These are phyloP conservation scores for Acacia acuminata DNA, from an alignment of 306 rosid species.

Conservation along the genomic window DNA sequence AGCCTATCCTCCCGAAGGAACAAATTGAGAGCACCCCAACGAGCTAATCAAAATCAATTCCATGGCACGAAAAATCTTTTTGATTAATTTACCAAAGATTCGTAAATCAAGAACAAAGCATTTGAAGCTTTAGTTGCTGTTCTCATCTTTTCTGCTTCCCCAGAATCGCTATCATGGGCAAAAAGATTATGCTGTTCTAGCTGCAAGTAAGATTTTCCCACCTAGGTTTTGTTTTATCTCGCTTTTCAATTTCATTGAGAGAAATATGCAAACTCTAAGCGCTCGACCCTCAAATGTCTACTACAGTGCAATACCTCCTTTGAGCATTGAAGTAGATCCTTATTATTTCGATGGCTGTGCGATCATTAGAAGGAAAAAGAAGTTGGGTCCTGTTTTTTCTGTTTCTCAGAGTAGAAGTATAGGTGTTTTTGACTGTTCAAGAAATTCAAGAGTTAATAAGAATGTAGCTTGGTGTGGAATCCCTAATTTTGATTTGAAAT, in stretches of 20 bases:
- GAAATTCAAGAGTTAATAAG: conserved; percentile 32
- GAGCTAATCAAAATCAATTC: not conserved
- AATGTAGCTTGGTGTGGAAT: conserved; percentile 35
- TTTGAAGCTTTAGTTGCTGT: not conserved
- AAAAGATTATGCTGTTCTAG: not conserved
- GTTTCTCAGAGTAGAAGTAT: conserved; percentile 35
- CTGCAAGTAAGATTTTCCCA: conserved; percentile 8
- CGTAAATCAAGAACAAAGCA: not conserved
- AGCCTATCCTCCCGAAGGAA: not conserved
- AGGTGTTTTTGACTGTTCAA: conserved; percentile 35
- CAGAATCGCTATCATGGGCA: conserved; percentile 2
- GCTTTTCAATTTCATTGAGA: conserved; percentile 30
- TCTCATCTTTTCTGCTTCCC: conserved; percentile 5
- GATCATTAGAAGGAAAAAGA: conserved; percentile 42
- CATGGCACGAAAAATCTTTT: conserved; percentile 19
- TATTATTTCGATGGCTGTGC: conserved; percentile 31
- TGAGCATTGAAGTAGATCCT: conserved; percentile 36
- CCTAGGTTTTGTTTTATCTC: conserved; percentile 16
- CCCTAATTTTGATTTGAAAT: conserved; percentile 47
- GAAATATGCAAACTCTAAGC: conserved; percentile 52
- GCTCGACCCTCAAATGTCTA: conserved; percentile 38
- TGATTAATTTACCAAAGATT: conserved; percentile 7
- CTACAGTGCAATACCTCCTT: conserved; percentile 37
- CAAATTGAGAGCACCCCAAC: not conserved
- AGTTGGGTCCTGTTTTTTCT: conserved; percentile 40